phyloP scores from a whole-genome alignment of 1,284 basidiomycete genomes.

The Dichomitus squalens region DNA sequence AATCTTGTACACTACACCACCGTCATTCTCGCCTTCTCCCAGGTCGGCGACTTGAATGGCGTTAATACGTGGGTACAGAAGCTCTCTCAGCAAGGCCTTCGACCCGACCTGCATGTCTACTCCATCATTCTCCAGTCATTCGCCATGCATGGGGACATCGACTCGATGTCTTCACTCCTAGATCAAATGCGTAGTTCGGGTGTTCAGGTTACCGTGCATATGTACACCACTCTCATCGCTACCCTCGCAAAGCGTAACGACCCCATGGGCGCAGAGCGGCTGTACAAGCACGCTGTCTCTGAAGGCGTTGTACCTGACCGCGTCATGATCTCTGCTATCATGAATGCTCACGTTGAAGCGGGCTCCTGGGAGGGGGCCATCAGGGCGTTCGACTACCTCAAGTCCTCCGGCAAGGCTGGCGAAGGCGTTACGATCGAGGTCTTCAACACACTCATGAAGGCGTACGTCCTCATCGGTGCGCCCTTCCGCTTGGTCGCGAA shows the following conservation, averaged over 20 bases:
- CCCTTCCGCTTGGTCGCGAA: constrained; percentile 71
- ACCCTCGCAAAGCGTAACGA: constrained; percentile 72
- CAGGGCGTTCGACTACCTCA: constrained; percentile 72
- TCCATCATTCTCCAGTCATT: constrained; percentile 66
- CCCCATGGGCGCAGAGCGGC: constrained; percentile 63
- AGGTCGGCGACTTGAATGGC: constrained; percentile 49
- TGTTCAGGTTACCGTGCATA: constrained; percentile 50
- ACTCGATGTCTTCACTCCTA: constrained; percentile 58
- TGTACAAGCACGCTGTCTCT: constrained; percentile 65
- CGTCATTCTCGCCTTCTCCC: constrained; percentile 59
- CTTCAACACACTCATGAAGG: constrained; percentile 84
- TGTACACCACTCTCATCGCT: constrained; percentile 75
- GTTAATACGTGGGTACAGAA: constrained; percentile 60
- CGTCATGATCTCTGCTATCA: constrained; percentile 68
- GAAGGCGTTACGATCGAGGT: constrained; percentile 55
- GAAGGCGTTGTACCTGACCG: constrained; percentile 68
- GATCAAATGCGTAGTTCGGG: constrained; percentile 61
- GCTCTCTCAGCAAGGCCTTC: constrained; percentile 51
- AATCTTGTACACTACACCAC: constrained; percentile 53
- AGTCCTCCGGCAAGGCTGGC: constrained; percentile 38
- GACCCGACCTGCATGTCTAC: constrained; percentile 59
- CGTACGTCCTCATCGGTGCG: constrained; percentile 80
- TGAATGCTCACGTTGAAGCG: constrained; percentile 85
- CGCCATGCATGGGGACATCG: constrained; percentile 57
- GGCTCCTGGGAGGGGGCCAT: constrained; percentile 81